Evolutionary conservation across 352 stramenopile genomes (phyloP), one percentile per base, ranked within the genome.

Genomic region (Thalassiosira mediterranea): DNA sequence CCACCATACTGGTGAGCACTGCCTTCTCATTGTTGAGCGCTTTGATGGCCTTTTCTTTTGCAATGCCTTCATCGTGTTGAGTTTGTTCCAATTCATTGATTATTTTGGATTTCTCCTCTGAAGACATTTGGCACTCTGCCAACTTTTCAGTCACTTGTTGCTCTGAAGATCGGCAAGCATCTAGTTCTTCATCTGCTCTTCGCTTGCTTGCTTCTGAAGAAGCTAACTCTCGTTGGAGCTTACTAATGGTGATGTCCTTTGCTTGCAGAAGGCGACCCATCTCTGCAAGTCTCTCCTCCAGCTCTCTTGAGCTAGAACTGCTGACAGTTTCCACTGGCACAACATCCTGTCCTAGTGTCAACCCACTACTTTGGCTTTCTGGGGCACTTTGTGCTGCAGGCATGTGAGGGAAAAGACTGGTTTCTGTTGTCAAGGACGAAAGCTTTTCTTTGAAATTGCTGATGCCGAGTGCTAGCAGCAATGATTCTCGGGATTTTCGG

Each of bases 21-120:
- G 79, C 76, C 76, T 90, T 89, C 75, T 92, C 86, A 66, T 92
- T 92, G 31, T 79, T 78, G 8, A 88, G 54, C 29, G 83, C 51
- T 34, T 73, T 79, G 28, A 87, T 68, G 15, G 57, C 60, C 56
- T 86, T 88, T 67, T 85, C 77, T 23, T 78, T 57, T 44, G 42
- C 59, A 4, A 66, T 17, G 47, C 48, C 48, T 46, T 13, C 23
- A 11, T 69, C 31, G 28, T 19, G 42, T 47, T 64, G 34, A 42
- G 23, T 28, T 69, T 59, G 7, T 2, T 32, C 40, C 37, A 67
- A 32, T 26, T 58, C 51, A 15, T 52, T 32, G 7, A 81, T 65
- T 15, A 37, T 73, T 38, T 34, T 40, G 29, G 57, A 34, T 52
- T 68, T 51, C 26, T 76, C 72, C n/a, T 44, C 38, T 13, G 59